A percentile compares a stretch with the other conserved stretches of the same genome.
phyloP scores from a whole-genome alignment of 306 rosid genomes.

The Prunus fruticosa region DNA sequence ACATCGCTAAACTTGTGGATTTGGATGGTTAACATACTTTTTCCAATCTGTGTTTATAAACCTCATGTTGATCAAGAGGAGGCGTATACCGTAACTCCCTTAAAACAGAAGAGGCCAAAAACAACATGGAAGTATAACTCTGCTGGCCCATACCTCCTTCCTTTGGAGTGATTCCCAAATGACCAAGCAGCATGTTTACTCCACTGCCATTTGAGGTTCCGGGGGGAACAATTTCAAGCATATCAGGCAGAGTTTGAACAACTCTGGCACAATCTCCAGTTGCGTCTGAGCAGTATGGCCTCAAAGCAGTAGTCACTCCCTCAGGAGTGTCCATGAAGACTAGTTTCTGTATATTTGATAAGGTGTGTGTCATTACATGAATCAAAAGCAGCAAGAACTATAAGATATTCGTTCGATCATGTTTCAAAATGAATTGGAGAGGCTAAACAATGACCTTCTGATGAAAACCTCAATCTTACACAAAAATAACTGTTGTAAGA shows the following conservation, averaged over 20 bases:
- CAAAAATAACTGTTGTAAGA: background rate
- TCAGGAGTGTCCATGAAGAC: conserved; percentile 66
- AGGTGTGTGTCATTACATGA: background rate
- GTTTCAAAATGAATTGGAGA: background rate
- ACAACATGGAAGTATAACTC: background rate
- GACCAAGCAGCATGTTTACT: conserved; percentile 76
- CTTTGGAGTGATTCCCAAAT: conserved; percentile 67
- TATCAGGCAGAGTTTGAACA: conserved; percentile 83
- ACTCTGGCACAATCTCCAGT: conserved; percentile 59
- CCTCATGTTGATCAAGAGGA: background rate
- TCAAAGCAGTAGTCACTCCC: conserved; percentile 56
- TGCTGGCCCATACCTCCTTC: conserved; percentile 57
- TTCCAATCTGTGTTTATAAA: background rate
- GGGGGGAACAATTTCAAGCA: conserved; percentile 91
- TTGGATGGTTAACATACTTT: background rate
- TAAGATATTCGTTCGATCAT: background rate
- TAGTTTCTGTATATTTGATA: conserved; percentile 59
- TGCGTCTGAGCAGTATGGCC: conserved; percentile 86
- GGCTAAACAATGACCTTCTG: background rate
- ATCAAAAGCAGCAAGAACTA: background rate
- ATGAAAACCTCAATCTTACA: background rate
- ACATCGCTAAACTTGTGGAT: background rate
- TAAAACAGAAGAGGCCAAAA: background rate
- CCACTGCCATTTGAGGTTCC: conserved; percentile 91
- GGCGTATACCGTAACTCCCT: background rate